Percentiles rank a stretch among this genome's conserved stretches.
phyloP scores from a whole-genome alignment of 768 basidiomycete genomes.

The Hortiboletus flavorubellus region DNA sequence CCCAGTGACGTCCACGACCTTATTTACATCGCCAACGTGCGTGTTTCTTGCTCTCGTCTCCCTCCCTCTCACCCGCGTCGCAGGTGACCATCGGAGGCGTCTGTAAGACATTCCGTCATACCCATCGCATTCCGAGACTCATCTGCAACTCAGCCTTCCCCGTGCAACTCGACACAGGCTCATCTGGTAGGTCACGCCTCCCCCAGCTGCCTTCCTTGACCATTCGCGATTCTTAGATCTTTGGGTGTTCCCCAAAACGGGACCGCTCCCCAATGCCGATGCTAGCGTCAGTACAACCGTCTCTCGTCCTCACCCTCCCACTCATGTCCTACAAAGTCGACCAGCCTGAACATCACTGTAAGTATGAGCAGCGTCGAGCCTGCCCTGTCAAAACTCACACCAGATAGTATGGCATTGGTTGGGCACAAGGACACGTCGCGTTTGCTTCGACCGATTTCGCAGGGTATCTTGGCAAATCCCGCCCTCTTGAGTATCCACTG shows the following conservation, averaged over 20 bases:
- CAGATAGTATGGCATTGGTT: conserved; percentile 74
- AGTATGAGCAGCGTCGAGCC: not conserved
- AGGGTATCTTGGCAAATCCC: conserved; percentile 43
- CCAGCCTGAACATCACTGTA: conserved; percentile 62
- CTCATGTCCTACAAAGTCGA: conserved; percentile 33
- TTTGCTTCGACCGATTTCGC: conserved; percentile 67
- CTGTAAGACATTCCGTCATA: conserved; percentile 37
- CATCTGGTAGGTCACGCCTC: conserved; percentile 30
- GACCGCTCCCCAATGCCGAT: conserved; percentile 47
- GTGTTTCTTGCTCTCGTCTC: conserved; percentile 20
- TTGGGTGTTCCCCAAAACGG: conserved; percentile 54
- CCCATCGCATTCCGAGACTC: not conserved
- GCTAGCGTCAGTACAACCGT: conserved; percentile 42
- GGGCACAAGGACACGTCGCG: conserved; percentile 63
- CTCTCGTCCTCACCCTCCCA: not conserved
- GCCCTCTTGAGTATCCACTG: not conserved
- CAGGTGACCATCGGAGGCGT: conserved; percentile 66
- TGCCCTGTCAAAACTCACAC: not conserved
- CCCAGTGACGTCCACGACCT: conserved; percentile 69
- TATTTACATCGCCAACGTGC: conserved; percentile 74
- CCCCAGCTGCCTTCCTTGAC: not conserved
- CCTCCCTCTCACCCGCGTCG: conserved; percentile 4
- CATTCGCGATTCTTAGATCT: conserved; percentile 47
- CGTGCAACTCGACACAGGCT: conserved; percentile 83
- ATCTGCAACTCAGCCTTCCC: conserved; percentile 48